phyloP scores from a whole-genome alignment of 257 asterid species.

The Verbena officinalis region DNA sequence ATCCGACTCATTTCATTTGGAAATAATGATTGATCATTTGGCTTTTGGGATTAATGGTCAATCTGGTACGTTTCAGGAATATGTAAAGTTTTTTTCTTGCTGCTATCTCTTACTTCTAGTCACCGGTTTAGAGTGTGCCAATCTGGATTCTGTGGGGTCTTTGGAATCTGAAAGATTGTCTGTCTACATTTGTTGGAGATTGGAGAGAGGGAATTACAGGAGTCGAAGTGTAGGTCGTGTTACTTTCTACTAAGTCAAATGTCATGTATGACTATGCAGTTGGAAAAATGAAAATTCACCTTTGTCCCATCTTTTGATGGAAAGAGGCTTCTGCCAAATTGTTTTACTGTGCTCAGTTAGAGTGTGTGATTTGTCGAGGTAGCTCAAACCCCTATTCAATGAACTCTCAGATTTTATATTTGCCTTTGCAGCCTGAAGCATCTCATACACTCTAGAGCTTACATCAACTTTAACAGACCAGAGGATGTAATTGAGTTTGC shows the following conservation, averaged over 20 bases:
- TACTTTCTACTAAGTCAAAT: background rate
- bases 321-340: conserved; percentile 5
- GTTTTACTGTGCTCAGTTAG: background rate
- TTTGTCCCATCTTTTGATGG: background rate
- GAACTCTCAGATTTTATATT: conserved; percentile 16
- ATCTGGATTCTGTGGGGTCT: background rate
- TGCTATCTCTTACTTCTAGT: background rate
- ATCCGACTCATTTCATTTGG: background rate
- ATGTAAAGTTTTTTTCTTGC: background rate
- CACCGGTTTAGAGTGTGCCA: background rate
- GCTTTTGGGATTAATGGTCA: background rate
- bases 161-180: background rate
- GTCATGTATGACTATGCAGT: background rate
- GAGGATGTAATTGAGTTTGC: conserved; percentile 85
- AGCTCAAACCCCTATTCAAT: background rate
- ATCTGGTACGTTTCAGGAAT: background rate
- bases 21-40: background rate
- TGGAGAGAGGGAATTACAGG: background rate
- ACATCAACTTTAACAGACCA: conserved; percentile 58
- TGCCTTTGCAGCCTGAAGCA: conserved; percentile 69
- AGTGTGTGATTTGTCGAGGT: conserved; percentile 6
- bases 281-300: background rate
- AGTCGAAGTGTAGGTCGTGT: too few species aligned
- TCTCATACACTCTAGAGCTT: conserved; percentile 63
- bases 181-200: background rate